Percentiles rank a stretch among this genome's conserved stretches.
phyloP scores from a whole-genome alignment of 495 filamentous ascomycete species.

The Choiromyces venosus region DNA sequence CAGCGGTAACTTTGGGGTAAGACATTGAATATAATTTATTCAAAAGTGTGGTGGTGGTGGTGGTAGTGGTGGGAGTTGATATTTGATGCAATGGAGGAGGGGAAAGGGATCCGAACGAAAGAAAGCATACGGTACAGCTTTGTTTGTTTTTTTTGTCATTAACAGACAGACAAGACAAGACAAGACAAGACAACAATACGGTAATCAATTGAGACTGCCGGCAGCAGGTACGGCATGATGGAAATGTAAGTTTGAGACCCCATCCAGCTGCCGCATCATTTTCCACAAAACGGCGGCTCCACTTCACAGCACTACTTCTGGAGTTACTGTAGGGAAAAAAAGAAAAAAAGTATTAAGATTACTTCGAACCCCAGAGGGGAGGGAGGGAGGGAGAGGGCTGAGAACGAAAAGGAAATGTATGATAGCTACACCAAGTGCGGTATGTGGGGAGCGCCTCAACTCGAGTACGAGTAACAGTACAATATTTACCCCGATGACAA shows the following conservation, averaged over 20 bases:
- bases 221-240: background rate
- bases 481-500: background rate
- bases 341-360: background rate
- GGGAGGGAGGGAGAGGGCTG: background rate
- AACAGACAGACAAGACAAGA: too few species aligned
- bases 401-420: background rate
- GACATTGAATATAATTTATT: background rate
- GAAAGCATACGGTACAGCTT: too few species aligned
- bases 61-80: too few species aligned
- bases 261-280: background rate
- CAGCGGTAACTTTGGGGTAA: background rate
- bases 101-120: background rate
- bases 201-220: constrained; percentile 3
- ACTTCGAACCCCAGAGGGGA: too few species aligned
- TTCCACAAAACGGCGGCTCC: background rate
- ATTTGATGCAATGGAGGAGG: too few species aligned
- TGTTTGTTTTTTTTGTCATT: background rate
- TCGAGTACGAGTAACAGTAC: too few species aligned
- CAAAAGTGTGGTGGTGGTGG: background rate
- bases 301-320: background rate
- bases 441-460: background rate
- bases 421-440: background rate
- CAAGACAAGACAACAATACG: background rate
- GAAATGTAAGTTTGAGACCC: background rate
- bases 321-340: too few species aligned